Percentiles rank a stretch among this genome's conserved stretches.
These are phyloP conservation scores for Leishmania major DNA, from an alignment of 208 protist genomes.

Conservation along the genomic window DNA sequence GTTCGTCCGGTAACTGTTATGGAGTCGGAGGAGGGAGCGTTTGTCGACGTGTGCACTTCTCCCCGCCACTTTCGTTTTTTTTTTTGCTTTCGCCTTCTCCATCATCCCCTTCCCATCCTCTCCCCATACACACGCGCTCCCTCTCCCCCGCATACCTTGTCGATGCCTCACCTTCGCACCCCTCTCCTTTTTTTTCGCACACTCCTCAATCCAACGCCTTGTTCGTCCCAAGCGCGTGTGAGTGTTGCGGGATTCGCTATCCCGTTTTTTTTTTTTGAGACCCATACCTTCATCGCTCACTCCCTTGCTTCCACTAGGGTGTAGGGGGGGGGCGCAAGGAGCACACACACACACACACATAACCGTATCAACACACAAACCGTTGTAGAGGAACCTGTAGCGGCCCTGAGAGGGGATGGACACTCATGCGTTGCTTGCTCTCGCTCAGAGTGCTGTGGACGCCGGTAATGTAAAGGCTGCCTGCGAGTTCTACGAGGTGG, in stretches of 20 bases:
- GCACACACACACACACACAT: background rate
- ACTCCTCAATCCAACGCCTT: background rate
- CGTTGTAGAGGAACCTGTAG: background rate
- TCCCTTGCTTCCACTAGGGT: background rate
- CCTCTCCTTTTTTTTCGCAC: background rate
- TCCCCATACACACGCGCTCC: background rate
- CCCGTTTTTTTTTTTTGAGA: conserved; percentile 6
- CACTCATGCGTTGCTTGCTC: conserved; percentile 62
- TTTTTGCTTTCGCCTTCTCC: too few species aligned
- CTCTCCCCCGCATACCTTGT: background rate
- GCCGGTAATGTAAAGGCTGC: conserved; percentile 82
- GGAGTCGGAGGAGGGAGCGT: background rate
- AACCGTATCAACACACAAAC: background rate
- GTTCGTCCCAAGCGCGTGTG: background rate
- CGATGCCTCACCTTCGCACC: background rate
- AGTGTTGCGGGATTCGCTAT: background rate
- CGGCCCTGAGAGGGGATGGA: conserved; percentile 51
- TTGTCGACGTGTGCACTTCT: background rate
- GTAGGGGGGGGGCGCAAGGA: background rate
- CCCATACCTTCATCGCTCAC: background rate
- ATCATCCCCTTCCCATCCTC: too few species aligned
- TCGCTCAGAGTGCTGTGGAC: conserved; percentile 87
- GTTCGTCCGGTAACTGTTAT: background rate
- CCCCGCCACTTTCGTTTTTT: too few species aligned
- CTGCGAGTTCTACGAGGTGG: conserved; percentile 88